Base-by-base conservation (phyloP, 495 filamentous ascomycete genomes). In the Penicillium manginii region DNA sequence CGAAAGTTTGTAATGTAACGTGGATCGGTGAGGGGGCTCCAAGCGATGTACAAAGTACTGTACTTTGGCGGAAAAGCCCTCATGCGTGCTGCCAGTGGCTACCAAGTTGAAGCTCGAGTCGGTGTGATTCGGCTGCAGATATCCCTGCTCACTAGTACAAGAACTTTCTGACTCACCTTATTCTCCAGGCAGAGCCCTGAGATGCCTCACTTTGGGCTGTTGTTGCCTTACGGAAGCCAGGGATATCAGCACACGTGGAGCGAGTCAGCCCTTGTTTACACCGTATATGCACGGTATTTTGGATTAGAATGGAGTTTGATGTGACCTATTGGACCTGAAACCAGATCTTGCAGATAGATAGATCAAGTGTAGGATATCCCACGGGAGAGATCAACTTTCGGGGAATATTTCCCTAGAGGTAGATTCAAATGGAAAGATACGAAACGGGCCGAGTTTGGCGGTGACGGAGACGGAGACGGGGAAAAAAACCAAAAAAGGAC, bases 391-490 rank as follows among this genome's bases (percentile, higher is more conserved):
- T 29, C 26, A 29, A 29, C 2, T 29, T 29, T 29, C 26, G 26
- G 26, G 6, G 26, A 29, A 29, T 8, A 29, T 29, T 29, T 29
- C 26, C 26, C 26, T 29, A 8, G 26, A 29, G 26, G 26, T 5
- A 29, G 26, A 29, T 29, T 29, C 9, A 29, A 29, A 29, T 29
- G 14, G 7, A n/a, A n/a, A 17, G 40, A 43, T n/a, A 9, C 6
- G 43, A 46, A 46, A 21, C 18, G 8, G 18, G 7, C 43, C 19
- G 18, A 46, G 21, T 22, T 33, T 9, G 12, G 12, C 17, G 12
- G 12, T 42, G 31, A 54, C 54, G 59, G 54, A 52, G 59, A 56
- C 52, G 21, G 45, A 43, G 40, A 29, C 23, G 23, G 26, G 26
- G 26, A 8, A 29, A 29, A 29, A 29, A 7, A 29, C 26, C 26